Conservation (phyloP, 2,329 filamentous ascomycete genomes). For the Epichloe sylvatica region DNA sequence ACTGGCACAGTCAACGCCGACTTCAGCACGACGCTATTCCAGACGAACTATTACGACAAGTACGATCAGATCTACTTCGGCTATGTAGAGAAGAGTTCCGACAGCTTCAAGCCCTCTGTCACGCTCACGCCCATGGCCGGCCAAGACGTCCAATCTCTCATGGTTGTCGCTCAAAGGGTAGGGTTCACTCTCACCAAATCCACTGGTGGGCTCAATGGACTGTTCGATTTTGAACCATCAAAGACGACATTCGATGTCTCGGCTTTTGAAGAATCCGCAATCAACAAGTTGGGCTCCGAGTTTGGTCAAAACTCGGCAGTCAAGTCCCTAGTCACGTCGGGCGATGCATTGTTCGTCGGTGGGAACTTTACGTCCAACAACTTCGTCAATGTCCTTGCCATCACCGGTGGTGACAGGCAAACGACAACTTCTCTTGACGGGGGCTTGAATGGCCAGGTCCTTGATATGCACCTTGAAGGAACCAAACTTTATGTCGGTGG, state of each 20-base stretch:
- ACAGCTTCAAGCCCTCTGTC: slow-evolving; percentile 64
- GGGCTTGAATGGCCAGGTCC: slow-evolving; percentile 70
- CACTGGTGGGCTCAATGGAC: slow-evolving; percentile 69
- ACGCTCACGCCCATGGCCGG: slow-evolving; percentile 57
- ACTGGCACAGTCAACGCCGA: slow-evolving; percentile 30
- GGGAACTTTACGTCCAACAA: slow-evolving; percentile 66
- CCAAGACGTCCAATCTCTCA: slow-evolving; percentile 48
- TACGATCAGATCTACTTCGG: slow-evolving; percentile 88
- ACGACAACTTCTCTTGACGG: slow-evolving; percentile 49
- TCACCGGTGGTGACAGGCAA: slow-evolving; percentile 44
- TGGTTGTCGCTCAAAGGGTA: slow-evolving; percentile 80
- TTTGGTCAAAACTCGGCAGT: slow-evolving; percentile 57
- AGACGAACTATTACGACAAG: slow-evolving; percentile 94
- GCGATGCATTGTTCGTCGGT: slow-evolving; percentile 57
- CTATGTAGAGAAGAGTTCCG: slow-evolving; percentile 60
- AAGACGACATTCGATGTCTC: slow-evolving; percentile 37
- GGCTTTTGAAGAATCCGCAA: slow-evolving; percentile 55
- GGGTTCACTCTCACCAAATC: slow-evolving; percentile 62
- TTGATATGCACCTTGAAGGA: slow-evolving; percentile 52
- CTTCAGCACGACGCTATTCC: slow-evolving; percentile 53
- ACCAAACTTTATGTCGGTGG: slow-evolving; percentile 68
- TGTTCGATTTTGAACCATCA: slow-evolving; percentile 74
- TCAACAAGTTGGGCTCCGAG: slow-evolving; percentile 61
- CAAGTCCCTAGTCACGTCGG: slow-evolving; percentile 49
- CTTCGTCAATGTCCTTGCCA: slow-evolving; percentile 63